Conservation (phyloP, 2,329 filamentous ascomycete genomes). For the Fusarium nematophilum region DNA sequence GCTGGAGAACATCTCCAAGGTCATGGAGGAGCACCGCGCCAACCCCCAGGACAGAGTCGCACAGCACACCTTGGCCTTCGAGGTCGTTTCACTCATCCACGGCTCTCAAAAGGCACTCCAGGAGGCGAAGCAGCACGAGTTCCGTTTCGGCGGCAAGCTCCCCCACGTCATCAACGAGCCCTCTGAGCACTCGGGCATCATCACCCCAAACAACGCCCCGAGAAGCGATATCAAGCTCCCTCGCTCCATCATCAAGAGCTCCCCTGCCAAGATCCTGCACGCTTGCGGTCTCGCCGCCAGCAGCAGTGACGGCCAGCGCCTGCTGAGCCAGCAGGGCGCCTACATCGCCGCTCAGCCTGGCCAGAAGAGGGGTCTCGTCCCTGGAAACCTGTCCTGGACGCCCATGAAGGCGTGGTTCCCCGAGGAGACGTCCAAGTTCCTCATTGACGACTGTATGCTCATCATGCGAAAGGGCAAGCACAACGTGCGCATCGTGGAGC, state of each 20-base stretch:
- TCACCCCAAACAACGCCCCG: conserved; percentile 60
- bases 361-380: conserved; percentile 55
- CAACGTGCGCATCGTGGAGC: conserved; percentile 70
- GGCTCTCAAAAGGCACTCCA: conserved; percentile 72
- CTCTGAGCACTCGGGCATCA: conserved; percentile 43
- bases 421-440: conserved; percentile 67
- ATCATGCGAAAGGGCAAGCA: conserved; percentile 73
- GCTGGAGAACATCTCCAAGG: conserved; percentile 69
- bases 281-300: conserved; percentile 70
- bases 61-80: conserved; percentile 84
- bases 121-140: conserved; percentile 67
- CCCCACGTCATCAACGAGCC: conserved; percentile 48
- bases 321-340: conserved; percentile 65
- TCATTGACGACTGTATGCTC: conserved; percentile 69
- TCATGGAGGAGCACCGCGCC: conserved; percentile 75
- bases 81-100: conserved; percentile 85
- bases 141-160: conserved; percentile 57
- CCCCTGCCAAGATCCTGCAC: conserved; percentile 68
- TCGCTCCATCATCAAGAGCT: conserved; percentile 64
- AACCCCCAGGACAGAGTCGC: conserved; percentile 80
- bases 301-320: conserved; percentile 67
- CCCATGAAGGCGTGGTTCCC: conserved; percentile 70
- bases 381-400: conserved; percentile 68
- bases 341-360: conserved; percentile 69
- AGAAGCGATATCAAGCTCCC: conserved; percentile 70